Base-by-base conservation (phyloP, 129 eudicot genomes). In the Tanacetum coccineum region DNA sequence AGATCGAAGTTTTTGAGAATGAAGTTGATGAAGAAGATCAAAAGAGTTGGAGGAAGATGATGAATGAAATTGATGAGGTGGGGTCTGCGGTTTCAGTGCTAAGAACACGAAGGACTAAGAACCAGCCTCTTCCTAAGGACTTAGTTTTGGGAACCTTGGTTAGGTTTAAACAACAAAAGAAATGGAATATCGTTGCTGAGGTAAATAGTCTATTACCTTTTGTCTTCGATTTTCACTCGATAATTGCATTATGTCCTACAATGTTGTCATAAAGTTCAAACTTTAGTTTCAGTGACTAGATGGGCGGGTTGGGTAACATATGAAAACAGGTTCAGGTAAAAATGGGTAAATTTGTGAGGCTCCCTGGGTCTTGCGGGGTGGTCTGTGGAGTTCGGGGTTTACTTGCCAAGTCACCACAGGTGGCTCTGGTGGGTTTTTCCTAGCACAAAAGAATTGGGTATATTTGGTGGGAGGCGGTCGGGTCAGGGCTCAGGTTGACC, bases 171-270 rank as follows among this genome's bases (percentile, higher is more conserved):
- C 96, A 94, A 80, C 91, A 86, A 59, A 94, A 89, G 85, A 94
- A 87, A 76, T 94, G 99, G 99, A 89, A 87, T 73, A 81, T 89
- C 77, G 97, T 94, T 83, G 76, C 95, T 58, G 96, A 94, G 99
- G 99, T 94, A 82, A 59, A 57, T 39, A 14, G 1, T 48, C 4
- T 32, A 18, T 63, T 17, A 47, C 28, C 18, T 13, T n/a, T 20
- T 20, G 14, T 55, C 21, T 25, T 55, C 0, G 13, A 53, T 19
- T 17, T 18, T 18, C 59, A 10, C 59, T 53, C 1, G 2, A 6
- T 51, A 6, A 15, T 7, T 36, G 42, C 42, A 36, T 36, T 39
- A 48, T 51, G 54, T 63, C 9, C 17, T 13, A 58, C 14, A 26
- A 40, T 59, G n/a, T 51, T 42, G 47, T 73, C 18, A 73, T 18